Percentiles rank a stretch among this genome's conserved stretches.
Conservation (phyloP, 345 rosid species). For the Gossypium mustelinum region DNA sequence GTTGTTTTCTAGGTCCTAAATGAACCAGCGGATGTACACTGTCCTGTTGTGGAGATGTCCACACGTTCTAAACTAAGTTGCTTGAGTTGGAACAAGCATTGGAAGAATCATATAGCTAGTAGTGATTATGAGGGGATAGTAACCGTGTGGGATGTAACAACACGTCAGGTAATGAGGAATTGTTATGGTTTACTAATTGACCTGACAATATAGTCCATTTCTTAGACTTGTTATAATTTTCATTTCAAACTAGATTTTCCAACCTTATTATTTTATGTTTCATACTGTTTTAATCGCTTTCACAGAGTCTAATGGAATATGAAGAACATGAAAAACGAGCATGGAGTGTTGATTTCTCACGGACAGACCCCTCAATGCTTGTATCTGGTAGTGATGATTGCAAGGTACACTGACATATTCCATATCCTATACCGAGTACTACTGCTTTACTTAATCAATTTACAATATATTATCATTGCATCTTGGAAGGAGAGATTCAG, state of each 20-base stretch:
- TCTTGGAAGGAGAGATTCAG: slow-evolving; percentile 9
- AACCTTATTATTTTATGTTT: slow-evolving; percentile 1
- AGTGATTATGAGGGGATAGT: slow-evolving; percentile 98
- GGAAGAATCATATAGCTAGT: slow-evolving; percentile 91
- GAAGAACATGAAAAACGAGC: slow-evolving; percentile 99
- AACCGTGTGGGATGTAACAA: slow-evolving; percentile 97
- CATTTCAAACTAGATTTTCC: neutral
- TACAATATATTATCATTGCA: neutral
- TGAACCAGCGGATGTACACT: slow-evolving; percentile 65
- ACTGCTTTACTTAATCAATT: slow-evolving; percentile 15
- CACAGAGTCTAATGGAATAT: slow-evolving; percentile 91
- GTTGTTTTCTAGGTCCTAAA: slow-evolving; percentile 67
- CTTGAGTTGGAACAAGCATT: slow-evolving; percentile 94
- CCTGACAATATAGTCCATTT: neutral
- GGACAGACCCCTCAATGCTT: slow-evolving; percentile 89
- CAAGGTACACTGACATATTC: slow-evolving; percentile 48
- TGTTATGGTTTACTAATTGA: neutral
- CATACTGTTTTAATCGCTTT: neutral
- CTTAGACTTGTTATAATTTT: neutral
- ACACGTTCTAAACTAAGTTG: slow-evolving; percentile 97
- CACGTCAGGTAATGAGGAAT: slow-evolving; percentile 63
- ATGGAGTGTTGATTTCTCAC: slow-evolving; percentile 98
- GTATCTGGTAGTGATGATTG: slow-evolving; percentile 99
- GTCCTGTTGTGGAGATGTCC: slow-evolving; percentile 93
- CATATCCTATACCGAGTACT: slow-evolving; percentile 7